Percentiles rank a stretch among this genome's conserved stretches.
phyloP scores from a whole-genome alignment of 805 yeast species.

The Metschnikowia lachancei region DNA sequence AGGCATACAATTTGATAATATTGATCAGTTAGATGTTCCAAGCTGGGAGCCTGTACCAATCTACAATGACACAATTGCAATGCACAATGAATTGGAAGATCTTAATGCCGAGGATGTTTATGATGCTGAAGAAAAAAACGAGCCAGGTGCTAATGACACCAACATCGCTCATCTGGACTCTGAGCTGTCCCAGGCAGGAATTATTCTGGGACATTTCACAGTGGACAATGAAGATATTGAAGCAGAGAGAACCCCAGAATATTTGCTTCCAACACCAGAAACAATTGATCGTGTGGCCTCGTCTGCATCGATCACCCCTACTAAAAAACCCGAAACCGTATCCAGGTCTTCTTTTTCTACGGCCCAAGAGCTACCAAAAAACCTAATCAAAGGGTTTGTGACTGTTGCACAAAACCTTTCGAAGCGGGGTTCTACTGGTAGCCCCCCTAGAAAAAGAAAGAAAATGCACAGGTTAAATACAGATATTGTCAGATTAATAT shows the following conservation, averaged over 20 bases:
- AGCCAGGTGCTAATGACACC: neutral
- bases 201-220: constrained; percentile 19
- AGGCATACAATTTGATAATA: constrained; percentile 12
- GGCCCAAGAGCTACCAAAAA: constrained; percentile 3
- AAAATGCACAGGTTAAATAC: constrained; percentile 7
- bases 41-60: constrained; percentile 16
- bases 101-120: neutral
- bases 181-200: constrained; percentile 8
- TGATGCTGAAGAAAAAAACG: neutral
- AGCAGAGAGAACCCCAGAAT: neutral
- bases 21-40: constrained; percentile 16
- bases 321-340: neutral
- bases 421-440: neutral
- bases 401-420: constrained; percentile 16
- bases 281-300: neutral
- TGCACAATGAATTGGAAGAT: neutral
- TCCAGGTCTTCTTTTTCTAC: neutral
- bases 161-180: constrained; percentile 5
- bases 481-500: constrained; percentile 23
- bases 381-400: constrained; percentile 14
- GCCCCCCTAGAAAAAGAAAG: constrained; percentile 6
- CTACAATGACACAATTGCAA: constrained; percentile 3
- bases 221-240: constrained; percentile 15
- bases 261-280: neutral
- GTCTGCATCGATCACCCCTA: neutral